phyloP scores from a whole-genome alignment of 2,329 filamentous ascomycete genomes.

The Xylariaceae sp. region DNA sequence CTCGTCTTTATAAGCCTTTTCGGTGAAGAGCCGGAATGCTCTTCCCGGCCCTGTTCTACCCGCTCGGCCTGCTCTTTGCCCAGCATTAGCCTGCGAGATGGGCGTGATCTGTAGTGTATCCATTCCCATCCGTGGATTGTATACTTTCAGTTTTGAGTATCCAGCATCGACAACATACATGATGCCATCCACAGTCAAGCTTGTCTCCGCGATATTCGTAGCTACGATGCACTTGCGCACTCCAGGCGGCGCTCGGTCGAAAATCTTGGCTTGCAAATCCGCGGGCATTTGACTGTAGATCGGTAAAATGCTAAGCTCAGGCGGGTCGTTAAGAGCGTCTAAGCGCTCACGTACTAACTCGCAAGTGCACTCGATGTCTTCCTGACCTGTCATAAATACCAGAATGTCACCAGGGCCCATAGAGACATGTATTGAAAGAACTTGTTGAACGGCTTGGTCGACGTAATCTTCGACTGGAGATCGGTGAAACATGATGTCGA shows the following conservation, averaged over 20 bases:
- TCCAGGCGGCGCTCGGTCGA: conserved; percentile 86
- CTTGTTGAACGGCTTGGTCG: conserved; percentile 94
- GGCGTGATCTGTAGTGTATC: conserved; percentile 97
- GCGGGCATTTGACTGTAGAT: conserved; percentile 99
- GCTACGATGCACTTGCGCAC: conserved; percentile 97
- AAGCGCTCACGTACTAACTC: conserved; percentile 89
- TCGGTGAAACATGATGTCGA: conserved; percentile 93
- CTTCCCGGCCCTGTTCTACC: conserved; percentile 95
- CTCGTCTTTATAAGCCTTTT: conserved; percentile 93
- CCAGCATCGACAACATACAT: conserved; percentile 98
- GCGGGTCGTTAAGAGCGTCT: conserved; percentile 88
- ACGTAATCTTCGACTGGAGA: conserved; percentile 98
- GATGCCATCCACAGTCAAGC: conserved; percentile 96
- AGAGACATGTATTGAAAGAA: conserved; percentile 93
- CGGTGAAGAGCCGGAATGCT: conserved; percentile 91
- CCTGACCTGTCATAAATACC: conserved; percentile 99
- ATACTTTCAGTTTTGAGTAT: conserved; percentile 97
- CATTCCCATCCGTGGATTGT: conserved; percentile 99
- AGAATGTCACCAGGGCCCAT: conserved; percentile 93
- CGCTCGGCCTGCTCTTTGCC: conserved; percentile 90
- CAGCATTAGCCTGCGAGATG: conserved; percentile 94
- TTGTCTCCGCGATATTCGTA: conserved; percentile 98
- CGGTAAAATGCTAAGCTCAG: conserved; percentile 90
- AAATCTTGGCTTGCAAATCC: conserved; percentile 96
- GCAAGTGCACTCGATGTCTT: conserved; percentile 97